These are phyloP conservation scores for Coemansia erecta DNA, from an alignment of 192 early-diverging fungal species.

Conservation along the genomic window DNA sequence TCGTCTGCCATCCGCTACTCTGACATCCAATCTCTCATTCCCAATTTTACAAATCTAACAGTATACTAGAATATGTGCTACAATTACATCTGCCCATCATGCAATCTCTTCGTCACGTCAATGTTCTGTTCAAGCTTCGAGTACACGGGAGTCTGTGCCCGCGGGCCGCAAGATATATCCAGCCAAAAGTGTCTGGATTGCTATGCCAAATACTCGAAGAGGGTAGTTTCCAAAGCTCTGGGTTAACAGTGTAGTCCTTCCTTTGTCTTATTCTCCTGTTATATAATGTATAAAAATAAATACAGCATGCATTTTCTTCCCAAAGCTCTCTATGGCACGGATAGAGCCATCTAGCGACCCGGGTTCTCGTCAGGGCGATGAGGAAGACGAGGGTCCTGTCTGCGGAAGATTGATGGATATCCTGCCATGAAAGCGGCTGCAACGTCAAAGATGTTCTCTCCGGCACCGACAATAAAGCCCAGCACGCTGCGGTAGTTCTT, in stretches of 20 bases:
- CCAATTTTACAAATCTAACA: constrained; percentile 6
- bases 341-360: neutral
- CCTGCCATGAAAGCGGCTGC: constrained; percentile 49
- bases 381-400: constrained; percentile 15
- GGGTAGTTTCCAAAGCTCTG: constrained; percentile 19
- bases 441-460: constrained; percentile 46
- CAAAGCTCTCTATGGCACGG: neutral
- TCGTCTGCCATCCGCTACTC: too few relatives aligned
- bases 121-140: constrained; percentile 45
- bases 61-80: constrained; percentile 25
- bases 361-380: neutral
- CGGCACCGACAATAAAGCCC: constrained; percentile 36
- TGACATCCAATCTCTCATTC: too few relatives aligned
- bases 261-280: neutral
- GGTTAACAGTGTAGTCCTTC: neutral
- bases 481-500: constrained; percentile 42
- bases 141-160: constrained; percentile 21
- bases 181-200: constrained; percentile 41
- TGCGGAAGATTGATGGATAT: constrained; percentile 43
- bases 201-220: constrained; percentile 39
- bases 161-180: constrained; percentile 21
- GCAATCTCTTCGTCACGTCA: constrained; percentile 31
- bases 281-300: constrained; percentile 4
- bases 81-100: constrained; percentile 47
- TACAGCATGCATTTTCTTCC: neutral